Base-by-base conservation (phyloP, 768 basidiomycete species). In the Mrakia frigida region DNA sequence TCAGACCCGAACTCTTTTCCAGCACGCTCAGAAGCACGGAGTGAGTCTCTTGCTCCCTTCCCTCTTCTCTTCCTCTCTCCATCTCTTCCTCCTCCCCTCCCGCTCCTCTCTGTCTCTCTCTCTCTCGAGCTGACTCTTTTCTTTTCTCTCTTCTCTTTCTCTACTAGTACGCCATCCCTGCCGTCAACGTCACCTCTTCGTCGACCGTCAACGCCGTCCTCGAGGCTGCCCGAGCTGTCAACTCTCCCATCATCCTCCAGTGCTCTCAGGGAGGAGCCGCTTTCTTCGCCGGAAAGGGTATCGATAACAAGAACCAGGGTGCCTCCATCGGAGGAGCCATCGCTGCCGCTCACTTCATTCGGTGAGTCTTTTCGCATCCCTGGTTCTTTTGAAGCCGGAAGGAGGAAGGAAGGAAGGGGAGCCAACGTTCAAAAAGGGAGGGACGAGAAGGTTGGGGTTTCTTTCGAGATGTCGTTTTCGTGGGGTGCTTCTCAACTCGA, bases 241-340 rank as follows among this genome's bases (percentile, higher is more conserved):
- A 98, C 84, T 88, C 96, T 41, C 96, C 96, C 77, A 94, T 99
- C 85, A 98, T 99, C 85, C 86, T 98, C 81, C 97, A 98, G 83
- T 90, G 95, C 79, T 99, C 97, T 74, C 95, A 99, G 84, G 97
- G 97, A 75, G 97, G 97, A 81, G 88, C 89, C 78, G 96, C 95
- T 72, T 98, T 91, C 88, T 98, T 92, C 82, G 93, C 93, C 63
- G 97, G 97, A 78, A 99, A 99, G 85, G 96, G 95, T 39, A 88
- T 99, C 76, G 86, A 91, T 81, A 98, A 98, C 84, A 76, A 80
- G 69, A 90, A 94, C 80, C 97, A 98, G 82, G 90, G 98, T 84
- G 97, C 93, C 7, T 98, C 96, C 61, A 91, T 94, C 82, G 84
- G 88, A n/a, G 97, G 97, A 82, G 93, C 97, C 78, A 84, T 91